These are phyloP conservation scores for Ananas comosus DNA, from an alignment of 176 grass and related monocot genomes.

Conservation along the genomic window DNA sequence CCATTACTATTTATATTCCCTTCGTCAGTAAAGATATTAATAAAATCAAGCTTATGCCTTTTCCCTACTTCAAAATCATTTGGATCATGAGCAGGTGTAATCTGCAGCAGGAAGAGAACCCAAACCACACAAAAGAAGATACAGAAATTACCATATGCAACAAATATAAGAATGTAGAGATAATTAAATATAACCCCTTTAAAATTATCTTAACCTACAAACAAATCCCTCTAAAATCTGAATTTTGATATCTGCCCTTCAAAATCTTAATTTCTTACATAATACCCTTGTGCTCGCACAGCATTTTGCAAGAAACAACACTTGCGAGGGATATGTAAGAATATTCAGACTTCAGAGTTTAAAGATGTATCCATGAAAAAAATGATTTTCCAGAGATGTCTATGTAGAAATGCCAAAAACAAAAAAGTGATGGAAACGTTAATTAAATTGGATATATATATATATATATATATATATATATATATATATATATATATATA, in stretches of 20 bases:
- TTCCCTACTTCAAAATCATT: constrained; percentile 96
- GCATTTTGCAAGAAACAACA: too few relatives aligned
- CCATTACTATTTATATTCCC: constrained; percentile 78
- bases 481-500: neutral
- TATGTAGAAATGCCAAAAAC: too few relatives aligned
- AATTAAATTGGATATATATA: too few relatives aligned
- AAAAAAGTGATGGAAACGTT: neutral
- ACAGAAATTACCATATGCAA: neutral
- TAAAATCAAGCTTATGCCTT: constrained; percentile 77
- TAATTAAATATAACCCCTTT: neutral
- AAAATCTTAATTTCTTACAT: too few relatives aligned
- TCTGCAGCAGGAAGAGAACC: constrained; percentile 35
- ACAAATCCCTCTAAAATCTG: too few relatives aligned
- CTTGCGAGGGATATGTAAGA: too few relatives aligned
- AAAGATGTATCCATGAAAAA: too few relatives aligned
- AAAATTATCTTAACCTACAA: too few relatives aligned
- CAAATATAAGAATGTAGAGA: constrained; percentile 7
- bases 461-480: neutral
- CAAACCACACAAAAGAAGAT: constrained; percentile 13
- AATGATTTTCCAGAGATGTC: too few relatives aligned
- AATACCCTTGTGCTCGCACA: too few relatives aligned
- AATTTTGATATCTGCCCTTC: too few relatives aligned
- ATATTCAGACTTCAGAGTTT: too few relatives aligned
- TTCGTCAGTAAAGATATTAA: constrained; percentile 85
- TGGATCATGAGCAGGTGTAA: constrained; percentile 84